Evolutionary conservation across 352 stramenopile genomes (phyloP), one percentile per base, ranked within the genome.

Genomic region (Hyaloperonospora arabidopsidis): DNA sequence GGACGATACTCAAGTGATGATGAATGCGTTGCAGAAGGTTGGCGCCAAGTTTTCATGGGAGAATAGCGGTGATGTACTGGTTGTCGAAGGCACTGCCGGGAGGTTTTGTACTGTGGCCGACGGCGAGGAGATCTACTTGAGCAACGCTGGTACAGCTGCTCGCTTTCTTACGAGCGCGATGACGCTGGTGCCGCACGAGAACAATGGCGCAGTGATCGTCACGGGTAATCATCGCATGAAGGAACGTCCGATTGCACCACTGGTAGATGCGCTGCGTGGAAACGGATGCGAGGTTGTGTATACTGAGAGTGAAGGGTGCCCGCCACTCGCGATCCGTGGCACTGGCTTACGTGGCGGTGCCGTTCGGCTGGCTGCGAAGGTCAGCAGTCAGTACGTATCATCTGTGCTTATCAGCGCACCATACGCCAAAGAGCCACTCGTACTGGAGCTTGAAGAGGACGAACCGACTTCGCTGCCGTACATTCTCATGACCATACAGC

Each of bases 1-100:
- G 35, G 95, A 98, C 58, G 96, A 99, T 66, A 98, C 97, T 46
- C 84, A 93, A 35, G 97, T 98, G 57, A 98, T 99, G 95, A 90
- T 98, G 57, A 92, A 95, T 32, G 96, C 95, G 19, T 73, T 99
- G 6, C 78, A 95, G 54, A 89, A 89, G 34, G 66, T 98, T 45
- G 79, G 95, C 19, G 93, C 82, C 19, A 78, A 77, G 54, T 89
- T 95, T 41, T 58, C 72, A 13, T 92, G 82, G 82, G 82, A 89
- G 57, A 70, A 86, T 48, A 83, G 84, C 17, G 81, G 81, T 19
- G 68, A 67, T 11, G 79, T 92, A 23, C 57, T 92, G 1, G 76
- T 92, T 5, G 82, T 92, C 6, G 62, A 89, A 59, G 82, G 82
- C 41, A 92, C 82, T 0, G 77, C 73, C n/a, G 82, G 79, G 43